Base-by-base conservation (phyloP, 2,329 filamentous ascomycete genomes). In the Plenodomus lindquistii region DNA sequence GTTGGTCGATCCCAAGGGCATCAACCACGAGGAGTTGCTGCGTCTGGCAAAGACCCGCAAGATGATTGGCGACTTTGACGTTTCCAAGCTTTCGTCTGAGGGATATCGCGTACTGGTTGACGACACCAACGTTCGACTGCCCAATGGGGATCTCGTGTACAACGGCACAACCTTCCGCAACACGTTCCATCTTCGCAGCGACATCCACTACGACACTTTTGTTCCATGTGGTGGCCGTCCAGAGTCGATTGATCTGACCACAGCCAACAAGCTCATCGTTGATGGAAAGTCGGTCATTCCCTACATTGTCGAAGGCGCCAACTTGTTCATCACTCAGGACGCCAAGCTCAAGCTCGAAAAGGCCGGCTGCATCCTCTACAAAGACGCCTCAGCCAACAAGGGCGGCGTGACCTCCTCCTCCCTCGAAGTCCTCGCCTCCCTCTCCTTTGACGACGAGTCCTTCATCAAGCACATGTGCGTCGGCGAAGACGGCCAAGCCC, bases 321-420 rank as follows among this genome's bases (percentile, higher is more conserved):
- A 97, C 73, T 81, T 99, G 45, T 99, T 99, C 83, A 95, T 99
- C 76, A 97, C 94, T 0, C 94, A 99, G 75, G 94, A 99, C 66
- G 93, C 93, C 63, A 97, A 97, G 79, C 82, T 97, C 46, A 89
- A 91, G 19, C 85, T 99, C 13, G 94, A 99, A 77, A 87, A 91
- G 63, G 92, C 93, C n/a, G 94, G 94, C 51, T 95, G 91, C 69
- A 85, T 97, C 63, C 76, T 99, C 35, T 97, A 91, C 86, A 99
- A 99, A 79, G 94, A 99, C 73, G 94, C 94, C 4, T 96, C 91
- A 31, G 92, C 93, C 47, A 99, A 99, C 83, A 99, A 99, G 81
- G 94, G 94, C 58, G 94, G 94, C 72, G 94, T 99, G 38, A 99
- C 94, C 0, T 97, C 91, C 1, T 97, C 94, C 0, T 97, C 94